phyloP scores from a whole-genome alignment of 331 rosid genomes.

The Pyracantha coccinea region DNA sequence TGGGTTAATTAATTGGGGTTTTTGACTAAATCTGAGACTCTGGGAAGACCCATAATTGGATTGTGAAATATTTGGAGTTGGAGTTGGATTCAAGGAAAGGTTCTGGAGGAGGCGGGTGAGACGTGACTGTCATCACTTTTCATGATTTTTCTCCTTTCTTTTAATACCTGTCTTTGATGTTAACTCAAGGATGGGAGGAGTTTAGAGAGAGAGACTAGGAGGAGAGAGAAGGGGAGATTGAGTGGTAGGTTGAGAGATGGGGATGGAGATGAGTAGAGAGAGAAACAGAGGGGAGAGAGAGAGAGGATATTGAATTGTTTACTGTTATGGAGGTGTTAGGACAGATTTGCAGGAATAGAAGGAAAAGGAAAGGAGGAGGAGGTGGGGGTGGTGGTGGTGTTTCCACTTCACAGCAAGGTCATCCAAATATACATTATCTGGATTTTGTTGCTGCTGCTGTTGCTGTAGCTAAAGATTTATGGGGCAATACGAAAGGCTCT shows the following conservation, averaged over 20 bases:
- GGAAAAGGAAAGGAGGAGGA: not conserved
- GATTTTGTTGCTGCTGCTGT: not conserved
- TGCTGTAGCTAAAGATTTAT: no score
- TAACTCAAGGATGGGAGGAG: slow-evolving; percentile 8
- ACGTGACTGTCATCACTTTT: slow-evolving; percentile 54
- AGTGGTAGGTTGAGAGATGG: slow-evolving; percentile 32
- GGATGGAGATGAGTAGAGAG: slow-evolving; percentile 17
- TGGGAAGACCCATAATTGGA: slow-evolving; percentile 23
- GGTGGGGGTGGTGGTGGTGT: slow-evolving; percentile 15
- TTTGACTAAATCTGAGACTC: slow-evolving; percentile 12
- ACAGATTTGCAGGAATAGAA: not conserved
- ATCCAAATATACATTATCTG: not conserved
- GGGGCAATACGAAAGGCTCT: not conserved
- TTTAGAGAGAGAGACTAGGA: not conserved
- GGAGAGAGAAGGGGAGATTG: not conserved
- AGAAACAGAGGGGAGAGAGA: not conserved
- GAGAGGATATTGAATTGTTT: not conserved
- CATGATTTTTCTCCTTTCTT: not conserved
- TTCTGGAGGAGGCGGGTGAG: slow-evolving; percentile 37
- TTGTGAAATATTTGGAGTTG: slow-evolving; percentile 28
- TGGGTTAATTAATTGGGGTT: not conserved
- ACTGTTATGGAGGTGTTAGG: not conserved
- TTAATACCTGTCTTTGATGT: not conserved
- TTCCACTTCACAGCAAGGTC: slow-evolving; percentile 17
- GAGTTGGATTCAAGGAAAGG: slow-evolving; percentile 82